Base-by-base conservation (phyloP, 2,329 filamentous ascomycete genomes). In the Meredithiella fracta region DNA sequence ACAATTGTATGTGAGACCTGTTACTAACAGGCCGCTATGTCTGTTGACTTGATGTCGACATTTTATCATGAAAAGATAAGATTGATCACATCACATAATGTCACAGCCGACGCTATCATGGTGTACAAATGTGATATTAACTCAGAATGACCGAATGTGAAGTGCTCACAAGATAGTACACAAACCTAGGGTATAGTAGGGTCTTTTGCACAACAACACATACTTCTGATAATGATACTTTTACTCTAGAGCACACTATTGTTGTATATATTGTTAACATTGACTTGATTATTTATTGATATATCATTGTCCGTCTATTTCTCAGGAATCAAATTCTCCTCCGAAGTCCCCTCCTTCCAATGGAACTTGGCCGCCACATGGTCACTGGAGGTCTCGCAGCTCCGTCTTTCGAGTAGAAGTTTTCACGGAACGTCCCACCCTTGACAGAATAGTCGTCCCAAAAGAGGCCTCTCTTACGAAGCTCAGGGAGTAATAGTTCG, bases 401-500 rank as follows among this genome's bases (percentile, higher is more conserved):
- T 5, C 54, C 54, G 26, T 38, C 9, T 9, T 11, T 51, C 15
- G 70, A 70, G 57, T 78, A 77, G 58, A 82, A 70, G 63, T 82
- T 82, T 65, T 83, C 79, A 7, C 79, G 69, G 59, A 80, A 79
- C 0, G 77, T 81, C 0, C 78, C 78, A 1, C 73, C 73, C 1
- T 74, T 73, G 1, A 79, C 75, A 5, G 72, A 70, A 61, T 75
- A 75, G 42, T 72, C 70, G 20, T 73, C 70, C 68, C 71, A 79
- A 64, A 82, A 80, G 3, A 81, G 63, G 0, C 80, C 79, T 22
- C 82, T 70, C 9, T 67, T 68, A 26, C 72, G 73, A 17, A 86
- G 69, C 61, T 85, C 83, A 0, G 82, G 83, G 1, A 86, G 64
- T 5, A 86, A 66, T 1, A 82, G 69, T 25, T 85, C 78, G 42